Base-by-base conservation (phyloP, 768 basidiomycete species). In the Pulveroboletus sp. region DNA sequence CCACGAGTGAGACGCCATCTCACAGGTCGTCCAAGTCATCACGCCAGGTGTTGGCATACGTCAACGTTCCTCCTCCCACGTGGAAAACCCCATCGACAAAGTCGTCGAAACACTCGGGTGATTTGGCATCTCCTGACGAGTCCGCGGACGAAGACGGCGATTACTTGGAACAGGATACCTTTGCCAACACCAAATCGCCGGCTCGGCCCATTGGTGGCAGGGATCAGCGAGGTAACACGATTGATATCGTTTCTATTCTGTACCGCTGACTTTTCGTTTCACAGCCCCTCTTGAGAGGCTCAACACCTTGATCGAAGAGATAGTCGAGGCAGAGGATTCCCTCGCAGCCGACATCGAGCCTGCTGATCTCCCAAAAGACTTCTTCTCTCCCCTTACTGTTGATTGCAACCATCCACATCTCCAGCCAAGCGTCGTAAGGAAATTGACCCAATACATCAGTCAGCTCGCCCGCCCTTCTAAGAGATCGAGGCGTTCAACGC, bases 311-410 rank as follows among this genome's bases (percentile, higher is more conserved):
- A 71, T 95, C 1, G 90, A 93, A 54, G 92, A 95, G 45, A 77
- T 97, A 14, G 88, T 95, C 47, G 85, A 88, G 53, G 83, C 87
- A 0, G 84, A 90, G 57, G 93, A 94, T 61, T 64, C 75, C 0
- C 70, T 91, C 14, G 76, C 84, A 3, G 70, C 80, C 0, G 84
- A 87, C 41, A 65, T 72, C 2, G 74, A 77, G 33, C 51, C 70
- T n/a, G 51, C 62, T 13, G 75, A 82, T 43, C 70, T 91, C 12
- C 73, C 82, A 4, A 61, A 72, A 24, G 78, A 84, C 8, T 86
- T 74, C 61, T 93, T 83, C 66, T 93, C 82, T 20, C 70, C 70
- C 7, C 69, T 79, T 25, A 87, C 82, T 0, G 57, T 66, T 20
- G 84, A 90, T 49, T 67, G 71, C 41, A 70, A 81, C 5, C 74